phyloP scores from a whole-genome alignment of 2,329 filamentous ascomycete species.

The Macrophomina phaseolina region DNA sequence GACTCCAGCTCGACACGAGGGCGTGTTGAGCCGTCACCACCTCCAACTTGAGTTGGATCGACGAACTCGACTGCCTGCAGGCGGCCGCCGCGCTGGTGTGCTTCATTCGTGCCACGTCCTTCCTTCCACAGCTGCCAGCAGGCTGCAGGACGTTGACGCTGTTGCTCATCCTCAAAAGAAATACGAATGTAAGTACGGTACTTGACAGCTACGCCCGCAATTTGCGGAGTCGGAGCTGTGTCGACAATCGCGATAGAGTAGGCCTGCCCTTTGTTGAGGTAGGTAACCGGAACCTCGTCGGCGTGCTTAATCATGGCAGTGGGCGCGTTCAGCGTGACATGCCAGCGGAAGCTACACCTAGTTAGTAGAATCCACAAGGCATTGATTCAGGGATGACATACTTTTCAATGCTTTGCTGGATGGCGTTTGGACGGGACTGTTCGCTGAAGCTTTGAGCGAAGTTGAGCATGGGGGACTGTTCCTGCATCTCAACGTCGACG shows the following conservation, averaged over 20 bases:
- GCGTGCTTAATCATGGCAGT: slow-evolving; percentile 93
- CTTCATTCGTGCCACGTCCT: slow-evolving; percentile 92
- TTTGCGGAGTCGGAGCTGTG: slow-evolving; percentile 62
- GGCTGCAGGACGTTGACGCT: slow-evolving; percentile 78
- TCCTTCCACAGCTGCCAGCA: slow-evolving; percentile 98
- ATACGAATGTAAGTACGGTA: slow-evolving; percentile 94
- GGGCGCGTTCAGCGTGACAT: slow-evolving; percentile 87
- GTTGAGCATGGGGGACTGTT: slow-evolving; percentile 65
- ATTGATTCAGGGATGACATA: slow-evolving; percentile 37
- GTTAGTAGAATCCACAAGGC: slow-evolving; percentile 33
- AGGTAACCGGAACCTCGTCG: slow-evolving; percentile 95
- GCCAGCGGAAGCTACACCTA: slow-evolving; percentile 76
- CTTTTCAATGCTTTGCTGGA: slow-evolving; percentile 54
- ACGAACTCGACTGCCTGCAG: slow-evolving; percentile 96
- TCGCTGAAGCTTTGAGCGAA: slow-evolving; percentile 55
- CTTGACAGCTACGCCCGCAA: slow-evolving; percentile 65
- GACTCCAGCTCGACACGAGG: slow-evolving; percentile 57
- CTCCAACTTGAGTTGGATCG: slow-evolving; percentile 64
- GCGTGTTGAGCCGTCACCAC: slow-evolving; percentile 55
- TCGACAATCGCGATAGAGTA: slow-evolving; percentile 88
- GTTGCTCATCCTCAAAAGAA: slow-evolving; percentile 95
- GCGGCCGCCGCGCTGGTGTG: slow-evolving; percentile 89
- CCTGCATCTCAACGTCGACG: slow-evolving; percentile 65
- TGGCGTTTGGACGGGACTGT: slow-evolving; percentile 51
- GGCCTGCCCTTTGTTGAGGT: slow-evolving; percentile 95